phyloP scores from a whole-genome alignment of 148 eudicot species.

The Vaccinium myrtillus region DNA sequence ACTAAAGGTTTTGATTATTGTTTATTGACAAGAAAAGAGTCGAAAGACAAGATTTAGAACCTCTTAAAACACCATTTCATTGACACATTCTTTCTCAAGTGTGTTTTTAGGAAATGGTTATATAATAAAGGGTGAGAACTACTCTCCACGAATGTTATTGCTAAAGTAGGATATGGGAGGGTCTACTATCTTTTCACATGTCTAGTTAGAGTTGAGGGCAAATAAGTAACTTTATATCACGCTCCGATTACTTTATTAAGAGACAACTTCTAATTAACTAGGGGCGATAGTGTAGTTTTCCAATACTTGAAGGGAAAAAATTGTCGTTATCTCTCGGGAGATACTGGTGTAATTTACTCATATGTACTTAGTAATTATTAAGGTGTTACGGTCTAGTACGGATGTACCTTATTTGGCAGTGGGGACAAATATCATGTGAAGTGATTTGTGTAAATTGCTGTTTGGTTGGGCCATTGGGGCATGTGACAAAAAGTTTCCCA shows the following conservation, averaged over 20 bases:
- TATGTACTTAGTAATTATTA: not conserved
- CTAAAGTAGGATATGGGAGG: no score
- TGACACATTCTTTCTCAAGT: no score
- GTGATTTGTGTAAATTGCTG: not conserved
- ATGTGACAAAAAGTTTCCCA: not conserved
- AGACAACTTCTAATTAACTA: not conserved
- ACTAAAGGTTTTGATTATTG: no score
- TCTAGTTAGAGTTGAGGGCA: no score
- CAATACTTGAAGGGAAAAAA: not conserved
- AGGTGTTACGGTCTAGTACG: not conserved
- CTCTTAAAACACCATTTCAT: no score
- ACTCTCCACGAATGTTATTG: no score
- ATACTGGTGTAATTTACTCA: not conserved
- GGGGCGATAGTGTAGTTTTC: not conserved
- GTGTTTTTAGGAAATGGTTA: no score
- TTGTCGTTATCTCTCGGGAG: not conserved
- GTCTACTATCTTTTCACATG: no score
- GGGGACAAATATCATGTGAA: not conserved
- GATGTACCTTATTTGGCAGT: not conserved
- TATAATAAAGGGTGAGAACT: no score
- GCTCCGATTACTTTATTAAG: not conserved
- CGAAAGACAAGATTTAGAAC: no score
- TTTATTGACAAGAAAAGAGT: no score
- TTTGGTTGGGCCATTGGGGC: not conserved
- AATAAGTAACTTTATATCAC: no score